Evolutionary conservation across 257 asterid genomes (phyloP).

Genomic region (Cinchona pubescens): DNA sequence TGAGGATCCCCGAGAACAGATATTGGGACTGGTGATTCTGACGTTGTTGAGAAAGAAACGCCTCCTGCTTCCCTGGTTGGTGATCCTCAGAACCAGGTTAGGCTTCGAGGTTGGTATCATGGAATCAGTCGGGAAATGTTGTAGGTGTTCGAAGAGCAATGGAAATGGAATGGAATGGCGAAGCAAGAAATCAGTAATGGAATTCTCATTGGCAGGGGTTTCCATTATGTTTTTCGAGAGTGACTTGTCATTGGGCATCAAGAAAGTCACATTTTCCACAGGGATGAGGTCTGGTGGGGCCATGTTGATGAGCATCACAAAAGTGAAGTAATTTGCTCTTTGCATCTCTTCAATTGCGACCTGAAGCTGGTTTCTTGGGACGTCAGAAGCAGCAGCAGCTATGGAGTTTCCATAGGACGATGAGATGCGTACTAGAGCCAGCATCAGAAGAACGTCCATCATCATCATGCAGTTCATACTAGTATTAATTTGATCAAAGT

Average conservation of each 20-base stretch:
- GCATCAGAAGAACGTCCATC: slow-evolving; percentile 15
- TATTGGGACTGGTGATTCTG: slow-evolving; percentile 53
- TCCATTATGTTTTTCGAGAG: slow-evolving; percentile 35
- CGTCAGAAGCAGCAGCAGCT: slow-evolving; percentile 5
- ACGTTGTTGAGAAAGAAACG: slow-evolving; percentile 59
- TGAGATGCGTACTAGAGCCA: background rate
- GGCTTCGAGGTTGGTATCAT: slow-evolving; percentile 60
- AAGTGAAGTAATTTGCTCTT: slow-evolving; percentile 66
- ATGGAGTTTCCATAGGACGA: slow-evolving; percentile 15
- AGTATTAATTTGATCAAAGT: no score
- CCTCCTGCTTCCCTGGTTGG: slow-evolving; percentile 44
- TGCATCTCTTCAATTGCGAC: slow-evolving; percentile 66
- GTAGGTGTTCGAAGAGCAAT: slow-evolving; percentile 52
- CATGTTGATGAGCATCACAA: slow-evolving; percentile 66
- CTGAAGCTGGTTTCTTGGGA: slow-evolving; percentile 9
- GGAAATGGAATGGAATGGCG: slow-evolving; percentile 67
- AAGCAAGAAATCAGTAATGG: slow-evolving; percentile 53
- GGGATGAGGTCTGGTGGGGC: slow-evolving; percentile 41
- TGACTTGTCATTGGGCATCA: slow-evolving; percentile 66
- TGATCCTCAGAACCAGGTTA: slow-evolving; percentile 41
- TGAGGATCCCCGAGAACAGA: slow-evolving; percentile 48
- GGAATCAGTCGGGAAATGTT: slow-evolving; percentile 61
- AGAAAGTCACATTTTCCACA: slow-evolving; percentile 48
- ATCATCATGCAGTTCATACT: no score
- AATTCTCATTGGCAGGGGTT: slow-evolving; percentile 16